A percentile compares a stretch with the other conserved stretches of the same genome.
phyloP scores from a whole-genome alignment of 2,329 filamentous ascomycete species.

The Colletotrichum shisoi region DNA sequence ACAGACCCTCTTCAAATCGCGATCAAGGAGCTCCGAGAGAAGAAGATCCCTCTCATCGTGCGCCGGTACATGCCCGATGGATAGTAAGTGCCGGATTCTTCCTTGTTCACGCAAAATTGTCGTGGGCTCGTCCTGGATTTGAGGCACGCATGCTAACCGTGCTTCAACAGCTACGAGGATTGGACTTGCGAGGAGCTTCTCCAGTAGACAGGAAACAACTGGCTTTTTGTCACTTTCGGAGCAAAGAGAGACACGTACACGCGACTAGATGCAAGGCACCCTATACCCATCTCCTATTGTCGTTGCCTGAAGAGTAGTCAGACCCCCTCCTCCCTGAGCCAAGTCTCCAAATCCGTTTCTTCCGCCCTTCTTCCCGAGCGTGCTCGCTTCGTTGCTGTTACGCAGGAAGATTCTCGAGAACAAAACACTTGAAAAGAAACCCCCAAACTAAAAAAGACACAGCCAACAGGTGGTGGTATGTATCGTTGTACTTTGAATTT shows the following conservation, averaged over 20 bases:
- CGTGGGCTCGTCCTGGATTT: neutral
- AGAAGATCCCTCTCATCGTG: constrained; percentile 97
- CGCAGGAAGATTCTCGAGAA: constrained; percentile 3
- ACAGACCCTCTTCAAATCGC: constrained; percentile 97
- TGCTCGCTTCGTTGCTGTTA: neutral
- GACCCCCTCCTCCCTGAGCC: constrained; percentile 17
- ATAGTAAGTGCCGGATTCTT: constrained; percentile 69
- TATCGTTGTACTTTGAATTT: constrained; percentile 26
- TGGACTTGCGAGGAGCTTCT: constrained; percentile 98
- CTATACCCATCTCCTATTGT: constrained; percentile 38
- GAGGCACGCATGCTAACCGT: constrained; percentile 39
- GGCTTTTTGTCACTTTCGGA: constrained; percentile 17
- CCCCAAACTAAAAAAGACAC: constrained; percentile 18
- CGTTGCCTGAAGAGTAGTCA: constrained; percentile 34
- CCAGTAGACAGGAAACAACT: constrained; percentile 51
- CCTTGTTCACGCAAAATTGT: constrained; percentile 8
- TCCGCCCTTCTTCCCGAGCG: neutral
- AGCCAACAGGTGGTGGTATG: constrained; percentile 24
- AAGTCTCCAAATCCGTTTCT: constrained; percentile 15
- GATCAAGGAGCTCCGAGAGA: constrained; percentile 95
- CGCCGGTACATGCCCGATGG: constrained; percentile 95
- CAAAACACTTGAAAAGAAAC: constrained; percentile 19
- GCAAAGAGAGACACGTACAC: constrained; percentile 19
- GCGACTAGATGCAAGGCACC: constrained; percentile 38
- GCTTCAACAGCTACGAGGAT: constrained; percentile 81